Evolutionary conservation across 129 eudicot genomes (phyloP).

Genomic region (Artemisia annua): DNA sequence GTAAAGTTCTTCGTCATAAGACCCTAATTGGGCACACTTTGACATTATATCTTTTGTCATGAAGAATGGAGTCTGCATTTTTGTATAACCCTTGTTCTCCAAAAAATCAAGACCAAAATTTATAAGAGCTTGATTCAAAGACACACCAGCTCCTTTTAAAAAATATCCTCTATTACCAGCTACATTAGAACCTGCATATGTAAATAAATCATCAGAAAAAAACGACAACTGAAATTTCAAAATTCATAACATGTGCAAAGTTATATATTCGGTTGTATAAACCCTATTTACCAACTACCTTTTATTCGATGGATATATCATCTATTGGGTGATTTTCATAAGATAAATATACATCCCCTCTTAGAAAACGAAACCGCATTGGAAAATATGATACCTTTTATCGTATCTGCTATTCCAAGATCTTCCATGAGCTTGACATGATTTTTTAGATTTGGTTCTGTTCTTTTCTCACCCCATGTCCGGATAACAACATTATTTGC

Average conservation of each 20-base stretch:
- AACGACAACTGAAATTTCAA: background rate
- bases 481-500: constrained; percentile 74
- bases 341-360: background rate
- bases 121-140: constrained; percentile 85
- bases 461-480: constrained; percentile 79
- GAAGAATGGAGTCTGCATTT: constrained; percentile 84
- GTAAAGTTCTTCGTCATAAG: constrained; percentile 96
- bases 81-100: constrained; percentile 56
- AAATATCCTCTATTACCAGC: constrained; percentile 98
- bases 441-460: constrained; percentile 62
- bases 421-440: constrained; percentile 89
- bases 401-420: constrained; percentile 82
- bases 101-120: constrained; percentile 78
- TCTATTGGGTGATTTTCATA: background rate
- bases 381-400: constrained; percentile 51
- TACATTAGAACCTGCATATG: constrained; percentile 69
- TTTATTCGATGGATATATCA: background rate
- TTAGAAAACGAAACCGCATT: background rate
- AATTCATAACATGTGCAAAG: background rate
- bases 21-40: constrained; percentile 93
- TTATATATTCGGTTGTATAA: background rate
- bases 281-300: background rate
- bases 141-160: constrained; percentile 85
- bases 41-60: constrained; percentile 93
- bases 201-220: constrained; percentile 2